phyloP scores from a whole-genome alignment of 2,329 filamentous ascomycete species.

The Talaromyces sp. region DNA sequence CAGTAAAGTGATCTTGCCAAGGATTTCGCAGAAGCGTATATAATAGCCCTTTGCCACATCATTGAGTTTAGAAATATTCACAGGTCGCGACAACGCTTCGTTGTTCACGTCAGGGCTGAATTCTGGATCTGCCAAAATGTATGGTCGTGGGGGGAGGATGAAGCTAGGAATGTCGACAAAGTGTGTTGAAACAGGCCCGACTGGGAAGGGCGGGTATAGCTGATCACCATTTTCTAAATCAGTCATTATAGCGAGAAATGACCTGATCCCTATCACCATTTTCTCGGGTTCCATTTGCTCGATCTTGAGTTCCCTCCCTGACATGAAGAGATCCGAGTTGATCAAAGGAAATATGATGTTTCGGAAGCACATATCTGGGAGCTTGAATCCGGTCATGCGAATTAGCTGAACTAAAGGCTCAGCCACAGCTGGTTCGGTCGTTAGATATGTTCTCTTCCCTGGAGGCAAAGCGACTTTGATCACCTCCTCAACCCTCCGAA shows the following conservation, averaged over 20 bases:
- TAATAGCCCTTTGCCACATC: slow-evolving; percentile 82
- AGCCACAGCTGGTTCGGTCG: slow-evolving; percentile 74
- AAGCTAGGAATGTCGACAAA: slow-evolving; percentile 32
- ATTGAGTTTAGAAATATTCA: slow-evolving; percentile 57
- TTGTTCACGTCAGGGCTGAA: slow-evolving; percentile 25
- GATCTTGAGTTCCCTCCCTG: slow-evolving; percentile 71
- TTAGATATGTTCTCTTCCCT: slow-evolving; percentile 72
- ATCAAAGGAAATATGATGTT: slow-evolving; percentile 92
- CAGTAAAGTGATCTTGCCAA: slow-evolving; percentile 91
- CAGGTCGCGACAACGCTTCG: slow-evolving; percentile 39
- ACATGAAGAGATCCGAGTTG: slow-evolving; percentile 81
- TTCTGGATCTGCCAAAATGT: slow-evolving; percentile 31
- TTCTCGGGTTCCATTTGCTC: slow-evolving; percentile 93
- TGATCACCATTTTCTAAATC: slow-evolving; percentile 82
- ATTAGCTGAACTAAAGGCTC: slow-evolving; percentile 92
- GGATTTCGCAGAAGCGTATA: slow-evolving; percentile 83
- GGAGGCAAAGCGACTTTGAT: slow-evolving; percentile 76
- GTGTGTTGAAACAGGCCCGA: slow-evolving; percentile 43
- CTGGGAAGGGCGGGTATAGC: slow-evolving; percentile 75
- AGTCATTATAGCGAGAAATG: slow-evolving; percentile 87
- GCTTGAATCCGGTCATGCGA: slow-evolving; percentile 86
- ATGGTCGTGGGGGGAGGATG: slow-evolving; percentile 29
- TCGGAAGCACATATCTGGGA: slow-evolving; percentile 89
- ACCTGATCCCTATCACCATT: slow-evolving; percentile 93
- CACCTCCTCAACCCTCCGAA: slow-evolving; percentile 83